phyloP scores from a whole-genome alignment of 83 land plant species.

The Picea mariana region DNA sequence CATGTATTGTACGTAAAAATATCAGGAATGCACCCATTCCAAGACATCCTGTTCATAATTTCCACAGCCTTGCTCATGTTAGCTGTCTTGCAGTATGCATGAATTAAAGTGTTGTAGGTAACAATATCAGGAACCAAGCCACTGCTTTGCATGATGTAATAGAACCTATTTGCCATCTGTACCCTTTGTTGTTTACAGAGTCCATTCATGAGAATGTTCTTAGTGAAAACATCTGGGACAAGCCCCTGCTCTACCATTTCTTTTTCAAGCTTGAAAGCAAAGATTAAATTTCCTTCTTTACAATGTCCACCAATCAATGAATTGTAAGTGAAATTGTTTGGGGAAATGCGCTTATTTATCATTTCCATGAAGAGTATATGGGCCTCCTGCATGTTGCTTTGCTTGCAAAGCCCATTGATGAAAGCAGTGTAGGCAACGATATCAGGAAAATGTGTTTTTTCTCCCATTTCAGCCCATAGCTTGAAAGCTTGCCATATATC shows the following conservation, averaged over 20 bases:
- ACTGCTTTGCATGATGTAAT: conserved; percentile 28
- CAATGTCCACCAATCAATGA: conserved; percentile 64
- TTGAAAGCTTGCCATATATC: conserved; percentile 37
- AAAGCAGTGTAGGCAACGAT: conserved; percentile 57
- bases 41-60: conserved; percentile 39
- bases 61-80: conserved; percentile 36
- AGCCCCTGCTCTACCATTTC: conserved; percentile 61
- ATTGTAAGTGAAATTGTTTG: conserved; percentile 67
- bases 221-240: conserved; percentile 50
- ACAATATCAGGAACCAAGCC: conserved; percentile 54
- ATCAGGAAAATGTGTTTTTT: conserved; percentile 43
- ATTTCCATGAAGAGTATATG: conserved; percentile 34
- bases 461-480: conserved; percentile 55
- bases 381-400: conserved; percentile 40
- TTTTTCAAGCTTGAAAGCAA: conserved; percentile 44
- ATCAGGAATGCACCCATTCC: conserved; percentile 56
- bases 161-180: conserved; percentile 40
- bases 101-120: conserved; percentile 65
- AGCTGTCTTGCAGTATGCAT: conserved; percentile 49
- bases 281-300: conserved; percentile 36
- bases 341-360: conserved; percentile 47
- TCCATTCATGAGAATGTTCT: conserved; percentile 59
- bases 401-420: conserved; percentile 56
- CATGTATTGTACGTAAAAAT: conserved; percentile 58
- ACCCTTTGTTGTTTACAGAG: conserved; percentile 52